Percentiles rank a stretch among this genome's conserved stretches.
These are phyloP conservation scores for Tulasnella sp. DNA, from an alignment of 768 basidiomycete species.

Conservation along the genomic window DNA sequence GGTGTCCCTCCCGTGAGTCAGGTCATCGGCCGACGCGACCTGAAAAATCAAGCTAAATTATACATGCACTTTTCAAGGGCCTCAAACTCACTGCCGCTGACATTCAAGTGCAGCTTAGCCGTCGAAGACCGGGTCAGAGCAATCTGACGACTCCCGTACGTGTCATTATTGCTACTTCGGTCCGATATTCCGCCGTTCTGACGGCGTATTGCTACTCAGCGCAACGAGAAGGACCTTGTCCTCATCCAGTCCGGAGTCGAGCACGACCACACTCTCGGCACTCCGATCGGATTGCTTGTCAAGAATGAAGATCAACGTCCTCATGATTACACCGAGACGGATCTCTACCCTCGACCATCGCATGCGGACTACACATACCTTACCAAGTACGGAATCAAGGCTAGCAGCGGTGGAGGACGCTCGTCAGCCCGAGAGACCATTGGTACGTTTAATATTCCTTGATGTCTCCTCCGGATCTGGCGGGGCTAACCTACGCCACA, in stretches of 20 bases:
- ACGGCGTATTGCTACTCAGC: slow-evolving; percentile 43
- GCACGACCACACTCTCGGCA: slow-evolving; percentile 91
- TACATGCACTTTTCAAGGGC: slow-evolving; percentile 56
- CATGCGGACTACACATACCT: slow-evolving; percentile 99
- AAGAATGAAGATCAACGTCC: slow-evolving; percentile 98
- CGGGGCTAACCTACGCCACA: not conserved
- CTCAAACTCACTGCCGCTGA: slow-evolving; percentile 73
- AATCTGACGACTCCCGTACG: slow-evolving; percentile 92
- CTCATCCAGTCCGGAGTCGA: slow-evolving; percentile 92
- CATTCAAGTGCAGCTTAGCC: slow-evolving; percentile 85
- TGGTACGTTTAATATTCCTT: slow-evolving; percentile 46
- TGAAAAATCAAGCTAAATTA: slow-evolving; percentile 11
- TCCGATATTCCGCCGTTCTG: slow-evolving; percentile 2
- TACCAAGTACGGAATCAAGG: slow-evolving; percentile 95
- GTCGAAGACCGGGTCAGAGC: slow-evolving; percentile 92
- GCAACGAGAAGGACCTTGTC: slow-evolving; percentile 94
- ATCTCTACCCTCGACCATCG: slow-evolving; percentile 92
- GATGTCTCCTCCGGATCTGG: not conserved
- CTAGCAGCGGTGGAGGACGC: slow-evolving; percentile 92
- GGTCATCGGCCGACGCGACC: slow-evolving; percentile 19
- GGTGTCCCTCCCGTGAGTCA: slow-evolving; percentile 86
- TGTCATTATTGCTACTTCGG: slow-evolving; percentile 30
- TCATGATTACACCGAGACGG: slow-evolving; percentile 97
- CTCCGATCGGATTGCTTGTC: slow-evolving; percentile 94
- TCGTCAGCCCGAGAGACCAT: slow-evolving; percentile 96